Conservation (phyloP, 805 yeast genomes). For the Barnettozyma californica region DNA sequence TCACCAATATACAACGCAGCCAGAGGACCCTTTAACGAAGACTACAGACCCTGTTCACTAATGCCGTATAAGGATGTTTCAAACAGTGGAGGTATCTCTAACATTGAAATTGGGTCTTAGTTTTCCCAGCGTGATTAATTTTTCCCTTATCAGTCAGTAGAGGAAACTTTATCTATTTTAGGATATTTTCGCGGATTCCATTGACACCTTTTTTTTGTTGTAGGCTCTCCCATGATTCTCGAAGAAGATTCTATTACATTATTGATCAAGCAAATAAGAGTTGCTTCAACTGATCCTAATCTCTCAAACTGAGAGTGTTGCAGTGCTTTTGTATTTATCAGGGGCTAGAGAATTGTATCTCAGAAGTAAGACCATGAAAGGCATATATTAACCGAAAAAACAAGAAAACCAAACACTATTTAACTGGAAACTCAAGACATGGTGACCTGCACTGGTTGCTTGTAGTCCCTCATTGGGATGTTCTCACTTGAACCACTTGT, state of each 20-base stretch:
- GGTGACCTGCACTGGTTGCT: conserved; percentile 3
- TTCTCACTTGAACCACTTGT: conserved; percentile 2
- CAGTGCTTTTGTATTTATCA: no score
- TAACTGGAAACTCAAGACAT: not conserved
- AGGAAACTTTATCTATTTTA: not conserved
- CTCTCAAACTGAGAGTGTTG: no score
- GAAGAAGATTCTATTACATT: no score
- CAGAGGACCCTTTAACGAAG: not conserved
- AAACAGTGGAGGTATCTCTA: no score
- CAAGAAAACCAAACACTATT: not conserved
- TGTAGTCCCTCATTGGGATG: conserved; percentile 8
- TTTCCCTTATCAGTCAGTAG: not conserved
- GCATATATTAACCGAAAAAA: not conserved
- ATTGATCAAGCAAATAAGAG: no score
- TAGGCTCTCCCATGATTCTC: not conserved
- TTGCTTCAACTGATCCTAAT: no score
- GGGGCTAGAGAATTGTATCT: no score
- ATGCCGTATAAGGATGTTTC: no score
- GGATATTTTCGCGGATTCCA: not conserved
- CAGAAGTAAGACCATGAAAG: no score
- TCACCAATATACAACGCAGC: not conserved
- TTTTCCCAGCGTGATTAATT: not conserved
- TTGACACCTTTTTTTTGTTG: not conserved
- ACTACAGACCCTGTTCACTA: no score
- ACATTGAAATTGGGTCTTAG: not conserved